A percentile compares a stretch with the other conserved stretches of the same genome.
Conservation (phyloP, 2,329 filamentous ascomycete species). For the Curvularia hawaiiensis region DNA sequence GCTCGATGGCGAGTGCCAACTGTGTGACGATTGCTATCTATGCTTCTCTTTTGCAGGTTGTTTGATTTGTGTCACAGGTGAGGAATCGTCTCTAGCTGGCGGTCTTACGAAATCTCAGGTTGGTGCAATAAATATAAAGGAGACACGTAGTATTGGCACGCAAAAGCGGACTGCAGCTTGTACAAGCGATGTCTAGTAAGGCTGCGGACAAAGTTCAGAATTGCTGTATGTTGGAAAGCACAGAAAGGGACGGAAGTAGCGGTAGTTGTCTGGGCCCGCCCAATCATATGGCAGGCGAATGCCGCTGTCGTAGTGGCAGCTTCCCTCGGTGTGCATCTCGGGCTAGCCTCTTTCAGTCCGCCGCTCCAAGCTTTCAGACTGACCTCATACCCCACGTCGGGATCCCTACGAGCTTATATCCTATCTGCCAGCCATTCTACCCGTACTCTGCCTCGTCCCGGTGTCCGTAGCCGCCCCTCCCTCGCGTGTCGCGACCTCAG, state of each 20-base stretch:
- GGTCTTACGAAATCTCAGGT: neutral
- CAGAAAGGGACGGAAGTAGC: neutral
- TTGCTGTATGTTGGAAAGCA: neutral
- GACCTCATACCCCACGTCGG: conserved; percentile 39
- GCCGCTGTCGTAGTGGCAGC: conserved; percentile 10
- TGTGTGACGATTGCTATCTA: neutral
- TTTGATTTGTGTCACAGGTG: neutral
- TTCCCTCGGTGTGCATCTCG: conserved; percentile 21
- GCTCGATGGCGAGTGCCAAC: neutral
- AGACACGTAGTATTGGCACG: neutral
- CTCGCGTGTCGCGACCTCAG: conserved; percentile 36
- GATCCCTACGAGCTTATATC: conserved; percentile 25
- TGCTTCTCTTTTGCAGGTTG: neutral
- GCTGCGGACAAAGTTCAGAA: too few relatives aligned
- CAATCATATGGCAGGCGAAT: conserved; percentile 27
- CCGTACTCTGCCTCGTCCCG: conserved; percentile 27
- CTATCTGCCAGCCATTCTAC: conserved; percentile 28
- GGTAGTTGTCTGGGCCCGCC: conserved; percentile 2
- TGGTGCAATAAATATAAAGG: neutral
- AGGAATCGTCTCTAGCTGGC: neutral
- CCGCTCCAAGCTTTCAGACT: conserved; percentile 29
- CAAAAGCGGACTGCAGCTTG: neutral
- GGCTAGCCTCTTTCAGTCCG: conserved; percentile 32
- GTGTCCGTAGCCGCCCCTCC: conserved; percentile 24
- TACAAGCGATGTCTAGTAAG: neutral